A percentile compares a stretch with the other conserved stretches of the same genome.
Evolutionary conservation across 176 grass and related monocot species (phyloP).

Genomic region (Oryza glumipatula): DNA sequence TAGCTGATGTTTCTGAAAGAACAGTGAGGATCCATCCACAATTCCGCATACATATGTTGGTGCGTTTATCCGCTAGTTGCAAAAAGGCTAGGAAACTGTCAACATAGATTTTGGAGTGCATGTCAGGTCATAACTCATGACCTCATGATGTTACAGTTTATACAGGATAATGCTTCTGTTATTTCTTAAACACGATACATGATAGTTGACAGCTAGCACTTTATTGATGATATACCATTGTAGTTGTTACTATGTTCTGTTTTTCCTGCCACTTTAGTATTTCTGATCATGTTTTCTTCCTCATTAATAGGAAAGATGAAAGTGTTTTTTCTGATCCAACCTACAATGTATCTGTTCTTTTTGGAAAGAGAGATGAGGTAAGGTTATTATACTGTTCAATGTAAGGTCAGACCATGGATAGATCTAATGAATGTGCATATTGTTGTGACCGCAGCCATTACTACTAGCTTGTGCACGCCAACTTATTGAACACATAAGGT

Average conservation of each 20-base stretch:
- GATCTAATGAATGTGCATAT: constrained; percentile 22
- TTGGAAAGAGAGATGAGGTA: constrained; percentile 98
- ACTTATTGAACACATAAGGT: constrained; percentile 97
- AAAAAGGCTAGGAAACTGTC: neutral
- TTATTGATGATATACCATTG: constrained; percentile 18
- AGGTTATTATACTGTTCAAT: constrained; percentile 5
- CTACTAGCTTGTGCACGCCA: constrained; percentile 80
- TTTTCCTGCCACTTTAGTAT: constrained; percentile 7
- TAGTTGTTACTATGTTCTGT: neutral
- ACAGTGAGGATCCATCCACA: neutral
- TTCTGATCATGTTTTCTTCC: constrained; percentile 7
- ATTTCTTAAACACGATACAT: constrained; percentile 10
- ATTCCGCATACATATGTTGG: neutral
- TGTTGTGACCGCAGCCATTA: constrained; percentile 63
- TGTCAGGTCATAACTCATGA: neutral
- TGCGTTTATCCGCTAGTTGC: neutral
- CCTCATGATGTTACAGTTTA: neutral
- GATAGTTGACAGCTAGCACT: neutral
- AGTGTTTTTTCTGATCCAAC: constrained; percentile 86
- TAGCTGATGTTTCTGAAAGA: neutral
- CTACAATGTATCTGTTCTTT: constrained; percentile 81
- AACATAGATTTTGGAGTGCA: neutral
- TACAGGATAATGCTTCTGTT: constrained; percentile 17
- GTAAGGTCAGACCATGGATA: constrained; percentile 13
- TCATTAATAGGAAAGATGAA: constrained; percentile 75